Percentiles rank a stretch among this genome's conserved stretches.
These are phyloP conservation scores for Setaria viridis DNA, from an alignment of 202 grass and related monocot species.

Conservation along the genomic window DNA sequence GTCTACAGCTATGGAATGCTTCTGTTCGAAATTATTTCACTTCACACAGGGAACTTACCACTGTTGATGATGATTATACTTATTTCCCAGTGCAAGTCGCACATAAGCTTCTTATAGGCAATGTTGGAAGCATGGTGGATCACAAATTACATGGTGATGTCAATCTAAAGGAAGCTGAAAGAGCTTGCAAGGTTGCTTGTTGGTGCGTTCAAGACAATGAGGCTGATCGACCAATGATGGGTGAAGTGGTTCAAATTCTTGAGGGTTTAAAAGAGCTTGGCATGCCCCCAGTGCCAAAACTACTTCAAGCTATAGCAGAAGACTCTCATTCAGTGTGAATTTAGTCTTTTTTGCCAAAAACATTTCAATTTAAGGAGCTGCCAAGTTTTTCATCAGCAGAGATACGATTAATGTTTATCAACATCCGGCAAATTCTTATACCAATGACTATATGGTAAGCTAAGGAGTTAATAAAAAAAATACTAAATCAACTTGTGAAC, in stretches of 20 bases:
- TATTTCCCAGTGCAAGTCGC: slow-evolving; percentile 44
- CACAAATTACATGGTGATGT: not conserved
- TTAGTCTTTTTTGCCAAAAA: not conserved
- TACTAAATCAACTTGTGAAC: not conserved
- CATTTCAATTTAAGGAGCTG: too few relatives aligned
- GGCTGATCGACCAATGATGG: slow-evolving; percentile 6
- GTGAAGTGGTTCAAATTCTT: slow-evolving; percentile 26
- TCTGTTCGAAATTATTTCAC: slow-evolving; percentile 44
- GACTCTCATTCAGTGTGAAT: not conserved
- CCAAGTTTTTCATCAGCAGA: too few relatives aligned
- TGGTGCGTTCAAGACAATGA: slow-evolving; percentile 45
- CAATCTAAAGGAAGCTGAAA: slow-evolving; percentile 23
- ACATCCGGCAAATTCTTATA: too few relatives aligned
- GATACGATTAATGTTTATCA: too few relatives aligned
- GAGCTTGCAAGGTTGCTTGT: slow-evolving; percentile 27
- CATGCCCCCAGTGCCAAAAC: slow-evolving; percentile 27
- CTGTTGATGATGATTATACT: not conserved
- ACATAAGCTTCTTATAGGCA: slow-evolving; percentile 26
- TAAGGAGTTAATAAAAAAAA: too few relatives aligned
- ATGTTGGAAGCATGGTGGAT: slow-evolving; percentile 29
- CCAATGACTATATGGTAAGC: too few relatives aligned
- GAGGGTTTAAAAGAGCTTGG: slow-evolving; percentile 10
- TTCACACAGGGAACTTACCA: not conserved
- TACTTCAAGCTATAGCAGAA: slow-evolving; percentile 32
- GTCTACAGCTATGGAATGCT: slow-evolving; percentile 49